Conservation (phyloP, 306 rosid species). For the Dalbergia cochinchinensis region DNA sequence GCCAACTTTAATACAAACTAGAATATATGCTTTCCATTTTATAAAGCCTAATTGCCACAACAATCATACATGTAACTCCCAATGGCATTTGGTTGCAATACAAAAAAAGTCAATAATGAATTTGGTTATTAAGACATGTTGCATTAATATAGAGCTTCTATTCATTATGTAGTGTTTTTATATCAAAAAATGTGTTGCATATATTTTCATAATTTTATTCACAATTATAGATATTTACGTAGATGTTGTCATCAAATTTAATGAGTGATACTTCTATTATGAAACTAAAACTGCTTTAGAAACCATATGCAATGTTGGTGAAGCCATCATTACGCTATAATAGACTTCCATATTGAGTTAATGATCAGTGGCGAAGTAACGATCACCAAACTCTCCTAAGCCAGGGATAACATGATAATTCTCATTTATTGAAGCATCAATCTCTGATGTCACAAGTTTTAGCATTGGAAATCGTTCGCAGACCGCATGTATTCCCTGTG, state of each 20-base stretch:
- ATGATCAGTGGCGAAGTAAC: slow-evolving; percentile 84
- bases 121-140: background rate
- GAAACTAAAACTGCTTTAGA: background rate
- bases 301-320: background rate
- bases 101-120: background rate
- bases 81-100: background rate
- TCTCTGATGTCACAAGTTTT: slow-evolving; percentile 92
- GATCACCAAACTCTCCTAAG: slow-evolving; percentile 90
- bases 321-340: background rate
- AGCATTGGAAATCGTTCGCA: slow-evolving; percentile 77
- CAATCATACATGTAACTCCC: too few relatives aligned
- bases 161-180: background rate
- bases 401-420: slow-evolving; percentile 82
- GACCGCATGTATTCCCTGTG: slow-evolving; percentile 79
- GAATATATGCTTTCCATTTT: too few relatives aligned
- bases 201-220: background rate
- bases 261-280: background rate
- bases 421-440: slow-evolving; percentile 69
- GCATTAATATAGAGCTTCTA: background rate
- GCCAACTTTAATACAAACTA: too few relatives aligned
- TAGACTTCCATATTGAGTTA: background rate
- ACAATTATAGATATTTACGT: background rate
- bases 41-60: too few relatives aligned
- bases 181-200: background rate
- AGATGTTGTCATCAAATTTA: slow-evolving; percentile 19